Conservation (phyloP, 805 yeast species). For the Candida silvicultrix region DNA sequence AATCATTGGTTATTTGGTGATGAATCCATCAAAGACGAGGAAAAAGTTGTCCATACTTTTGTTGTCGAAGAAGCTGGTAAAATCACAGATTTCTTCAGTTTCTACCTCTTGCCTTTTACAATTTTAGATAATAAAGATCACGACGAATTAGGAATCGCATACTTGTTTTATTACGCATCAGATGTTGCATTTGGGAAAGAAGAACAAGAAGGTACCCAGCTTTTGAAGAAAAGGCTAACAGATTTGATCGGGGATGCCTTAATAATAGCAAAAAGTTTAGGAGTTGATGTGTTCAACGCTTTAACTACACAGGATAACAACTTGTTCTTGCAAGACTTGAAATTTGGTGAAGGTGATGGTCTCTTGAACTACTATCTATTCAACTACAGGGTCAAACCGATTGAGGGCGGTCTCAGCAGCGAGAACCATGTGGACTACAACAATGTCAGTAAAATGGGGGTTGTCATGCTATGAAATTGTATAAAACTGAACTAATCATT, state of each 20-base stretch:
- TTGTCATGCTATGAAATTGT: slow-evolving; percentile 64
- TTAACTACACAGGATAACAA: slow-evolving; percentile 87
- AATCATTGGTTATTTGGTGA: slow-evolving; percentile 76
- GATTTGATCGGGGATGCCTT: slow-evolving; percentile 68
- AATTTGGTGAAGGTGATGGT: slow-evolving; percentile 94
- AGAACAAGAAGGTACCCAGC: slow-evolving; percentile 32
- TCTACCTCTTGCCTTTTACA: slow-evolving; percentile 82
- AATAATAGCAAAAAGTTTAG: slow-evolving; percentile 57
- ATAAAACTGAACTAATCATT: not conserved
- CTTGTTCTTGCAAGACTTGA: slow-evolving; percentile 70
- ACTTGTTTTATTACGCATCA: slow-evolving; percentile 84
- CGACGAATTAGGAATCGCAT: slow-evolving; percentile 75
- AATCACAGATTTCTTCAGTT: slow-evolving; percentile 86
- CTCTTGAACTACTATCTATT: slow-evolving; percentile 83
- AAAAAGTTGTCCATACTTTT: slow-evolving; percentile 61
- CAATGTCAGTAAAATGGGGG: slow-evolving; percentile 79
- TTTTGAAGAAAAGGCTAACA: slow-evolving; percentile 52
- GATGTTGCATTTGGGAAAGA: slow-evolving; percentile 44
- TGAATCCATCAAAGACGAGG: slow-evolving; percentile 25
- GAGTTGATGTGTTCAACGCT: slow-evolving; percentile 91
- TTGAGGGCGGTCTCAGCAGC: slow-evolving; percentile 71
- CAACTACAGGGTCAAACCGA: slow-evolving; percentile 79
- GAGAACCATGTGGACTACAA: slow-evolving; percentile 46
- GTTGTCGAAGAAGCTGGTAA: slow-evolving; percentile 63
- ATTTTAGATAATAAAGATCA: slow-evolving; percentile 63